Percentiles rank a stretch among this genome's conserved stretches.
phyloP scores from a whole-genome alignment of 495 filamentous ascomycete genomes.

The Penicillium crystallinum region DNA sequence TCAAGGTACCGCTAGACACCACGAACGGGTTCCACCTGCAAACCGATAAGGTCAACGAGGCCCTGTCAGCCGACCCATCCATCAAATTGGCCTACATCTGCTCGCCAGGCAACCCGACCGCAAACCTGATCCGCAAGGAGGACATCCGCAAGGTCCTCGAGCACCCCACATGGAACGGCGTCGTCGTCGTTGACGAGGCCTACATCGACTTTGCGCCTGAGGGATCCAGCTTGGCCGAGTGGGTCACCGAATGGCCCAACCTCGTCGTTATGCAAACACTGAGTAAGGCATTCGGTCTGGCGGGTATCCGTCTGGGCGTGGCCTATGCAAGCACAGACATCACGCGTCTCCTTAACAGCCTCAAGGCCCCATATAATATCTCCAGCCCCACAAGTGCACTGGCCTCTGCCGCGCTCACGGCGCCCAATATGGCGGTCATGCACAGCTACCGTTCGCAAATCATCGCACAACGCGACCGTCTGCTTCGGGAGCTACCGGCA shows the following conservation, averaged over 20 bases:
- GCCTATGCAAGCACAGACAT: conserved; percentile 67
- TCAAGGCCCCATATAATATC: conserved; percentile 96
- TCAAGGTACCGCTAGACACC: conserved; percentile 72
- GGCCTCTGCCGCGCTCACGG: conserved; percentile 63
- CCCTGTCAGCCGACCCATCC: conserved; percentile 54
- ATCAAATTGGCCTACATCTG: conserved; percentile 92
- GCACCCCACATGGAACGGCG: conserved; percentile 91
- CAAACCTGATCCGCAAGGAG: conserved; percentile 66
- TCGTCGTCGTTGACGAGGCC: conserved; percentile 91
- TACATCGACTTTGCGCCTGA: conserved; percentile 92
- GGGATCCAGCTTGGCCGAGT: conserved; percentile 79
- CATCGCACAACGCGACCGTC: conserved; percentile 66
- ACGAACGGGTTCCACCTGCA: conserved; percentile 63
- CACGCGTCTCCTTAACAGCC: conserved; percentile 70
- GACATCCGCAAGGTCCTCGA: conserved; percentile 69
- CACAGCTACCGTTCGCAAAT: conserved; percentile 58
- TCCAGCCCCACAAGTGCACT: conserved; percentile 79
- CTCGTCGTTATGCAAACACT: conserved; percentile 97
- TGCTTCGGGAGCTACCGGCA: conserved; percentile 67
- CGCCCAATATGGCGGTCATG: conserved; percentile 67
- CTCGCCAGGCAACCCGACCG: conserved; percentile 93
- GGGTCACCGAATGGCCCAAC: conserved; percentile 91
- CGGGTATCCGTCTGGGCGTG: conserved; percentile 76
- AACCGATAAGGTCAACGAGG: conserved; percentile 58
- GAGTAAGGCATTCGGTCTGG: conserved; percentile 92